Conservation (phyloP, 2,329 filamentous ascomycete genomes). For the Lachnellula arida region DNA sequence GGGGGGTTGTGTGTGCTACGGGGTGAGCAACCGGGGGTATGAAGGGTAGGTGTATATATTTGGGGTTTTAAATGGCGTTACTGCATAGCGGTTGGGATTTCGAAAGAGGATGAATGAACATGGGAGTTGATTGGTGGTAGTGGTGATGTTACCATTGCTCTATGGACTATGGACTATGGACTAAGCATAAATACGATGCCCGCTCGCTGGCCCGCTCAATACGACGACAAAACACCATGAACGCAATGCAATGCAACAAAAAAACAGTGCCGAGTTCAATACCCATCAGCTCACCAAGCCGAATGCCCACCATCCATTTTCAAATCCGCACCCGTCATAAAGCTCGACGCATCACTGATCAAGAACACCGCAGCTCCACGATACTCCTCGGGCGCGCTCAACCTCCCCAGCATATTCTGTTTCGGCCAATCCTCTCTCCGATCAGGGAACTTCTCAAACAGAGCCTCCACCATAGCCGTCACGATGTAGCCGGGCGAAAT, state of each 20-base stretch:
- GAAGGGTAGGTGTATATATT: too few species aligned
- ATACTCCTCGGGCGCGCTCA: slow-evolving; percentile 66
- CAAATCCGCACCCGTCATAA: slow-evolving; percentile 55
- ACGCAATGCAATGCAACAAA: not conserved
- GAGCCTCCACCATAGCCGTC: slow-evolving; percentile 75
- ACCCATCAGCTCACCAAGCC: slow-evolving; percentile 47
- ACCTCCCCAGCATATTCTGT: slow-evolving; percentile 76
- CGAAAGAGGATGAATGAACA: not conserved
- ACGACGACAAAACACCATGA: not conserved
- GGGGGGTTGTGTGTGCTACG: slow-evolving; percentile 18
- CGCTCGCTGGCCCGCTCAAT: not conserved
- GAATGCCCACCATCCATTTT: slow-evolving; percentile 33
- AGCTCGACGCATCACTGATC: slow-evolving; percentile 61
- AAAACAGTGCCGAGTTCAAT: not conserved
- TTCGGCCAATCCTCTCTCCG: slow-evolving; percentile 64
- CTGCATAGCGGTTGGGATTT: not conserved
- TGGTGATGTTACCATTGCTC: not conserved
- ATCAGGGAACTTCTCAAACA: slow-evolving; percentile 74
- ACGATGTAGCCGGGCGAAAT: slow-evolving; percentile 77
- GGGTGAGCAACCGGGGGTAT: not conserved
- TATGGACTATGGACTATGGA: not conserved
- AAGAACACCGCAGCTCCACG: slow-evolving; percentile 66
- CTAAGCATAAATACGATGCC: not conserved
- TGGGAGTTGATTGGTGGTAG: not conserved
- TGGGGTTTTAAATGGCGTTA: too few species aligned